phyloP scores from a whole-genome alignment of 2,329 filamentous ascomycete genomes.

The Pestalotiopsis sp. region DNA sequence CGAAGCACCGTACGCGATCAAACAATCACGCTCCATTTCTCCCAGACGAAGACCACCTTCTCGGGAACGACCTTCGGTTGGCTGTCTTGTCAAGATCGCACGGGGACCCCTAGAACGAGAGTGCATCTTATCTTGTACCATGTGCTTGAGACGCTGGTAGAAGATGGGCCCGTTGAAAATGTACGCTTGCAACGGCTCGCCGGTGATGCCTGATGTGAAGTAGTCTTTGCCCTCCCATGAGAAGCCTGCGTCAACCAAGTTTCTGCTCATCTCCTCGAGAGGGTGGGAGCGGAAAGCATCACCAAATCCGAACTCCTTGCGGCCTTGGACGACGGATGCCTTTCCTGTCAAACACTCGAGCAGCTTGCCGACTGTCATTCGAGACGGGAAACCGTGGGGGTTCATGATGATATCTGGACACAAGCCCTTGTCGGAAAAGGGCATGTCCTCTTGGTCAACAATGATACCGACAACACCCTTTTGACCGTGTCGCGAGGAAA shows the following conservation, averaged over 20 bases:
- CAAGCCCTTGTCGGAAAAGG: conserved; percentile 88
- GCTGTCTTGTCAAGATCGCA: conserved; percentile 91
- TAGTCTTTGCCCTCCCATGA: conserved; percentile 97
- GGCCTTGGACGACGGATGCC: conserved; percentile 83
- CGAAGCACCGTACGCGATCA: conserved; percentile 94
- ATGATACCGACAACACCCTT: conserved; percentile 98
- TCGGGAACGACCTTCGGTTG: conserved; percentile 91
- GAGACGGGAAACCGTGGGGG: conserved; percentile 98
- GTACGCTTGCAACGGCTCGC: conserved; percentile 90
- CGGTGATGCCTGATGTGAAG: conserved; percentile 92
- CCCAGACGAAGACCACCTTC: conserved; percentile 91
- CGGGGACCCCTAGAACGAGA: conserved; percentile 87
- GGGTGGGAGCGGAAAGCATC: conserved; percentile 83
- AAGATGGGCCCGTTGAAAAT: conserved; percentile 99
- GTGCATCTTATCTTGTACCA: conserved; percentile 99
- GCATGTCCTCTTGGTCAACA: conserved; percentile 94
- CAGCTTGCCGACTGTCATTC: conserved; percentile 99
- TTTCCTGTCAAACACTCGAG: conserved; percentile 94
- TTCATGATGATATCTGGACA: conserved; percentile 99
- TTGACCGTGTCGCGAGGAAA: conserved; percentile 96
- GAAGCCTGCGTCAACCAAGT: conserved; percentile 86
- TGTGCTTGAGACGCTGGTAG: conserved; percentile 99
- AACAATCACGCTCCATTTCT: conserved; percentile 98
- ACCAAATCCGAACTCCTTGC: conserved; percentile 81
- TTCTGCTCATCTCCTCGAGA: conserved; percentile 85